Evolutionary conservation across 257 asterid species (phyloP), one percentile per base, ranked within the genome.

Genomic region (Solanum sejunctum): DNA sequence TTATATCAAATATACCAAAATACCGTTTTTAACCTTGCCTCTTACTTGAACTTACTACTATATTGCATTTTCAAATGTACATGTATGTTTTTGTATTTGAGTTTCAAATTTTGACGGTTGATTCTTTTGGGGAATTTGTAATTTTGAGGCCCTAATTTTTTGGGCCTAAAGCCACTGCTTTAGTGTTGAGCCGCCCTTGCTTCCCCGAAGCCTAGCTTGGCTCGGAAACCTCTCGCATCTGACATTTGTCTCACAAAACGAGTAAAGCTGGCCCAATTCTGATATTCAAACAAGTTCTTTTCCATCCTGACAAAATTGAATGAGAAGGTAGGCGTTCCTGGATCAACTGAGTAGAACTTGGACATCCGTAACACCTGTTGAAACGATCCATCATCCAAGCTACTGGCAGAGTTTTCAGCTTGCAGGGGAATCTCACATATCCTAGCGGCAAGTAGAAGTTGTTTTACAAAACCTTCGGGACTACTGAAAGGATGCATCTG

Each of bases 251-350:
- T 92, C 87, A 92, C 95, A 81, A 94, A 93, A 21, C 92, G 87
- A 21, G 96, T 90, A 88, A 94, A 94, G 84, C 90, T 89, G 8
- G 63, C 90, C 93, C 94, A 93, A 63, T 88, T 90, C 10, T 88
- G 89, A 56, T 85, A 67, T 81, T 91, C 96, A 57, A 94, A 88
- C 87, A 94, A 60, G 84, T 84, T 85, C 73, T 84, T 92, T 88
- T 91, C 94, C 98, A 94, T 91, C 86, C 98, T 91, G 56, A 88
- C 91, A 43, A 94, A 92, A 89, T 91, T 94, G 90, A 91, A 94
- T 10, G 98, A 93, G 80, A 94, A 94, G 5, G 89, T 83, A 2
- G 96, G 93, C 11, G 63, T 87, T 43, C 84, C 87, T 3, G 75
- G 85, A 55, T 95, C 96, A 84, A 89, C 92, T 1, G 92, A 89